Base-by-base conservation (phyloP, 2,329 filamentous ascomycete species). In the Hypoxylon sp. region DNA sequence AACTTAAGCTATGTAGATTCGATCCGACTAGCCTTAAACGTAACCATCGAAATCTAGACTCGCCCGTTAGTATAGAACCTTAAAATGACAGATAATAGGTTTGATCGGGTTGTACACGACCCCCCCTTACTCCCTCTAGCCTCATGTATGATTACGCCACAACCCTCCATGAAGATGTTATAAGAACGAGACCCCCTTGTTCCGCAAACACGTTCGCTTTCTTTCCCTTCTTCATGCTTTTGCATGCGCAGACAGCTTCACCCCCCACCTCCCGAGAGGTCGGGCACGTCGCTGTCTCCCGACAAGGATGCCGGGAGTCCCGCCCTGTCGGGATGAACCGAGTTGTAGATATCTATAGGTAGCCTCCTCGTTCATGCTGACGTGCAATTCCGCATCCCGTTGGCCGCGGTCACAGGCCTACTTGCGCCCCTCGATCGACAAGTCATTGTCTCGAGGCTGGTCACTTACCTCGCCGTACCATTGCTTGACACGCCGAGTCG, bases 231-330 rank as follows among this genome's bases (percentile, higher is more conserved):
- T 17, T 32, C 62, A 51, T 60, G 69, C 70, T 68, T 70, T 72
- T 66, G 59, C 67, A 25, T 57, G 67, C 68, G 73, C 67, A 76
- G 72, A 60, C 66, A 65, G 59, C 70, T 71, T 74, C 63, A 71
- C 73, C 67, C 74, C 72, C 75, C 70, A 71, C 68, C 74, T 72
- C 67, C 43, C 43, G 60, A 61, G 70, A 73, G 74, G 66, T 72
- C 75, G 75, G 63, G 73, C 73, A 76, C 55, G 75, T 74, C 62
- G 71, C 67, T 68, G 65, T 62, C 71, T 75, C 74, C 72, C 68
- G 36, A 67, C 65, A 55, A 55, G 66, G 69, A 65, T 61, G 68
- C 71, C 68, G 56, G 50, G 19, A 56, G 5, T 58, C 38, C 51
- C 60, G 17, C 60, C 57, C 49, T 48, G 59, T 50, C 11, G 45